Evolutionary conservation across 129 eudicot species (phyloP), one percentile per base, ranked within the genome.

Genomic region (Erigeron canadensis): DNA sequence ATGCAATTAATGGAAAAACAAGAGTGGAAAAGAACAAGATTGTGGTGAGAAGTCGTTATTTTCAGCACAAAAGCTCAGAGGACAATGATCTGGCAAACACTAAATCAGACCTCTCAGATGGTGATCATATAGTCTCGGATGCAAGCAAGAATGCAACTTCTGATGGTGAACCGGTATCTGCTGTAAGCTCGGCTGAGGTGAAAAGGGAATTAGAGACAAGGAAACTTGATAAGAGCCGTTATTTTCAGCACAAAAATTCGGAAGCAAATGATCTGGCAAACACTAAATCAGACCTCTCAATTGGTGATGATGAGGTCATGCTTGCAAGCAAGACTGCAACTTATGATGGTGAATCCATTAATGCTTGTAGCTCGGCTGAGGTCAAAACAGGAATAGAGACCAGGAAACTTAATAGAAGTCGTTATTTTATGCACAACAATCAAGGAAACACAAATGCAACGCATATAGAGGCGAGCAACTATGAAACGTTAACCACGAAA

Each of bases 401-500:
- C 40, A 63, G 34, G 53, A 77, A 76, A 11, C 9, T 34, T 6
- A 64, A 21, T n/a, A 66, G 38, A 70, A 72, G 82, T 72, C 65
- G 77, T 80, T 62, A 17, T 63, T 78, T 78, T 69, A 65, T 7
- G 34, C 65, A 76, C 40, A 75, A 10, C 12, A 53, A 76, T 79
- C 75, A 72, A 47, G 84, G 73, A 41, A 80, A 51, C 10, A 13
- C 64, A 50, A 74, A 63, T 43, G 79, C 54, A 69, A 74, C 64
- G 15, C 37, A 3, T 61, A 47, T 44, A 38, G 80, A 71, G 75
- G 61, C 76, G 8, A 42, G 22, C 69, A 40, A 63, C 55, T 34
- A 40, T 45, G 81, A 82, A 77, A 61, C 71, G 65, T 37, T 76
- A 65, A 23, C 45, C 28, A 71, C 68, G 74, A 89, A 86, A 89